phyloP scores from a whole-genome alignment of 148 eudicot genomes.

The Cornus kousa region DNA sequence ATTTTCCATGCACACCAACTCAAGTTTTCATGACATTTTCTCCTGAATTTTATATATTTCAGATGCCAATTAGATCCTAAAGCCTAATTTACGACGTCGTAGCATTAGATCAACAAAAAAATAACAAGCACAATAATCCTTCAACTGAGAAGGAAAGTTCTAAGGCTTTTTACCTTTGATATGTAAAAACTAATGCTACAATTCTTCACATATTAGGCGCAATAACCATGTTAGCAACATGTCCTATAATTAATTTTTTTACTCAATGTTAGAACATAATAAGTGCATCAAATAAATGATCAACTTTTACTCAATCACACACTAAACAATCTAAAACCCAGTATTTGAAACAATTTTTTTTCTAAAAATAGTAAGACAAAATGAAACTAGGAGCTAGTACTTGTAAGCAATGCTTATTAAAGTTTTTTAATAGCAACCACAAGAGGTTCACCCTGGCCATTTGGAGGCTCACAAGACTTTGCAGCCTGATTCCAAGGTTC shows the following conservation, averaged over 20 bases:
- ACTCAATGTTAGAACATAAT: not conserved
- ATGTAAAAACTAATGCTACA: too few species aligned
- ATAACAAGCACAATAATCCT: not conserved
- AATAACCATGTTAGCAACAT: not conserved
- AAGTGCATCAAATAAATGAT: not conserved
- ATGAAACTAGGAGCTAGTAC: slow-evolving; percentile 22
- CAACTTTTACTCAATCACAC: not conserved
- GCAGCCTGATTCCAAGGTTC: slow-evolving; percentile 68
- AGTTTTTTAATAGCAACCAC: slow-evolving; percentile 70
- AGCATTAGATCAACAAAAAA: not conserved
- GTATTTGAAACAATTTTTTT: not conserved
- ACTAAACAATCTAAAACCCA: not conserved
- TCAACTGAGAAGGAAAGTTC: not conserved
- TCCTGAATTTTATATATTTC: too few species aligned
- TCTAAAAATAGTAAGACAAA: not conserved
- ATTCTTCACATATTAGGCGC: too few species aligned
- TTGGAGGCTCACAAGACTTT: slow-evolving; percentile 50
- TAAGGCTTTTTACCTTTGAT: not conserved
- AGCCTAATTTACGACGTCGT: too few species aligned
- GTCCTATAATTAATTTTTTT: too few species aligned
- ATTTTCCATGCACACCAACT: not conserved
- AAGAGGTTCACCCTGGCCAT: slow-evolving; percentile 28
- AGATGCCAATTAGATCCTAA: too few species aligned
- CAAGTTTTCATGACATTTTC: too few species aligned
- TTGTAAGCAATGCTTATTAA: slow-evolving; percentile 59